Evolutionary conservation across 139 green algal species (phyloP), one percentile per base, ranked within the genome.

Genomic region (Auxenochlorella pyrenoidosa): DNA sequence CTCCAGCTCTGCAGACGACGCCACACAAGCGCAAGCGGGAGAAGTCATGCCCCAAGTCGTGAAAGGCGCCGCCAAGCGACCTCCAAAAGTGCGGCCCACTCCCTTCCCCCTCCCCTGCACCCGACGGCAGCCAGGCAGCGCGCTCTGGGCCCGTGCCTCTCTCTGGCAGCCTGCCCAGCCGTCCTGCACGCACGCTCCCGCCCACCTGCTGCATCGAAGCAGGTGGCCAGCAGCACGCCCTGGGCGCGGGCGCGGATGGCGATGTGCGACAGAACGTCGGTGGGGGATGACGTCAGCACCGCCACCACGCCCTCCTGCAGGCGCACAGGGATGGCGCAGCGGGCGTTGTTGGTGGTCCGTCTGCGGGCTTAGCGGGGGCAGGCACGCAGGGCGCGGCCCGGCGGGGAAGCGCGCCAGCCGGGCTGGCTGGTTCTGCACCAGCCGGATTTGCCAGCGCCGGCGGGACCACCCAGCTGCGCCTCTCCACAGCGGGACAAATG

Each of bases 251-350:
- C 96, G 18, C 97, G 90, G 90, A 99, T 98, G 63, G 97, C 95
- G 22, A 98, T 92, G 92, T 99, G 97, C 18, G 85, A 94, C 63
- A 99, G 92, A 36, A 98, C 91, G 86, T 99, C 97, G 0, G 94
- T 96, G 15, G 87, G 78, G 66, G 79, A 92, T 66, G 86, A 79
- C 3, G 95, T 97, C 6, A 99, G 87, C 82, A 99, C 93, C 0
- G 92, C 95, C 38, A 86, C 87, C 2, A 98, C 90, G 82, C 88
- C 88, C 47, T 90, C 90, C 89, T 92, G 89, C 83, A 85, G 43
- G 24, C 65, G 22, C 0, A 26, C 66, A 73, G 32, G 54, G 47
- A 10, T 10, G 47, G 47, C 10, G 47, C 47, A 54, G 47, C 47
- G 47, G n/a, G n/a, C n/a, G n/a, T n/a, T n/a, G n/a, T n/a, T n/a